These are phyloP conservation scores for Suillus occidentalis DNA, from an alignment of 768 basidiomycete genomes.

Conservation along the genomic window DNA sequence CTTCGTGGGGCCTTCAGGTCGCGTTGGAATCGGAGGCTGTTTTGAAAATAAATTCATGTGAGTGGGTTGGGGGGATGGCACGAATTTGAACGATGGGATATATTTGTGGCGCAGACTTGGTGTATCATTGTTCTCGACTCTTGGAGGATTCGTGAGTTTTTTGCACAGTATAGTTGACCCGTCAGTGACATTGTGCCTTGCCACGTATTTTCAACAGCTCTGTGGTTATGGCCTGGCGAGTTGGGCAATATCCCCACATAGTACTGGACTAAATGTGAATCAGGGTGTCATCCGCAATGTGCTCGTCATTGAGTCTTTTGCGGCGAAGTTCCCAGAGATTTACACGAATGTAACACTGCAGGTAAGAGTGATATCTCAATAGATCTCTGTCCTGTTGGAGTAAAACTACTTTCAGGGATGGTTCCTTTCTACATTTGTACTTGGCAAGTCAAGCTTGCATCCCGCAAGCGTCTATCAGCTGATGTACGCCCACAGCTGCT, in stretches of 20 bases:
- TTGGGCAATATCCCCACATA: not conserved
- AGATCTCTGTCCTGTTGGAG: not conserved
- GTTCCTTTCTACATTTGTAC: constrained; percentile 30
- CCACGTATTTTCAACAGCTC: constrained; percentile 16
- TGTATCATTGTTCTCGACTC: constrained; percentile 31
- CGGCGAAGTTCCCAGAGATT: constrained; percentile 32
- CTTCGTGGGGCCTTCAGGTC: constrained; percentile 21
- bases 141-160: constrained; percentile 32
- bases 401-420: constrained; percentile 25
- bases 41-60: constrained; percentile 31
- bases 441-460: constrained; percentile 20
- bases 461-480: not conserved
- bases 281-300: constrained; percentile 34
- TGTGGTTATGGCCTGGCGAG: constrained; percentile 33
- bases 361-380: constrained; percentile 12
- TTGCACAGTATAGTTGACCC: not conserved
- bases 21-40: constrained; percentile 25
- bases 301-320: constrained; percentile 34
- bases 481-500: constrained; percentile 25
- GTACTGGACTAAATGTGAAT: not conserved
- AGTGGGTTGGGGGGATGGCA: constrained; percentile 4
- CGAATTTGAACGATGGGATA: not conserved
- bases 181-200: not conserved
- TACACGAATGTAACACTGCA: constrained; percentile 29
- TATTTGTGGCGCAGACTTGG: constrained; percentile 22